Conservation (phyloP, 1,284 basidiomycete species). For the Stereum hirsutum region DNA sequence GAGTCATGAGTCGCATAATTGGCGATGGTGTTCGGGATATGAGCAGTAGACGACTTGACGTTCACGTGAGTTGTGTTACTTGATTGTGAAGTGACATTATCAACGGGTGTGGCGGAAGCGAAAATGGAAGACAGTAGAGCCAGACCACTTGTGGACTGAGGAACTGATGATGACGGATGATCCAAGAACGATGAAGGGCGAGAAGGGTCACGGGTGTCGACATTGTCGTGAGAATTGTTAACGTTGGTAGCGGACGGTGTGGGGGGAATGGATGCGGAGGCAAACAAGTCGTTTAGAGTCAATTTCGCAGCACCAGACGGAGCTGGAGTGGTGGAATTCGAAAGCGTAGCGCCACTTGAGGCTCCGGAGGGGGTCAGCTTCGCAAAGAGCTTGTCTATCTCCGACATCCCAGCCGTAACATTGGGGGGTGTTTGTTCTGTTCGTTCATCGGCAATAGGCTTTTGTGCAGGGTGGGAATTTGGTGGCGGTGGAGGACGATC, state of each 20-base stretch:
- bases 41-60: too few species aligned
- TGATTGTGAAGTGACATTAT: too few species aligned
- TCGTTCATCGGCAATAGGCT: not conserved
- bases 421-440: not conserved
- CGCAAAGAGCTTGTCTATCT: constrained; percentile 55
- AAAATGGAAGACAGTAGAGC: too few species aligned
- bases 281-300: constrained; percentile 47
- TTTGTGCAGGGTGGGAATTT: not conserved
- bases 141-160: too few species aligned
- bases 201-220: too few species aligned
- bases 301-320: constrained; percentile 14
- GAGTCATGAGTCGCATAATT: constrained; percentile 8
- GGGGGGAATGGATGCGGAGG: constrained; percentile 33
- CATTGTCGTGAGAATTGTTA: constrained; percentile 17
- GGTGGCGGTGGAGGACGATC: constrained; percentile 46
- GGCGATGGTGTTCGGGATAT: too few species aligned
- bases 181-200: too few species aligned
- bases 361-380: constrained; percentile 27
- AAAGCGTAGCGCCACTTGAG: constrained; percentile 4
- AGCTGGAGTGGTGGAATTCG: constrained; percentile 4
- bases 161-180: too few species aligned
- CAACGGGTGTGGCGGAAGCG: too few species aligned
- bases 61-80: too few species aligned
- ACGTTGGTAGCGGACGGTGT: constrained; percentile 27
- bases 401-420: constrained; percentile 22